phyloP scores from a whole-genome alignment of 108 stramenopile species.

The Pseudonitzschia multiseries region DNA sequence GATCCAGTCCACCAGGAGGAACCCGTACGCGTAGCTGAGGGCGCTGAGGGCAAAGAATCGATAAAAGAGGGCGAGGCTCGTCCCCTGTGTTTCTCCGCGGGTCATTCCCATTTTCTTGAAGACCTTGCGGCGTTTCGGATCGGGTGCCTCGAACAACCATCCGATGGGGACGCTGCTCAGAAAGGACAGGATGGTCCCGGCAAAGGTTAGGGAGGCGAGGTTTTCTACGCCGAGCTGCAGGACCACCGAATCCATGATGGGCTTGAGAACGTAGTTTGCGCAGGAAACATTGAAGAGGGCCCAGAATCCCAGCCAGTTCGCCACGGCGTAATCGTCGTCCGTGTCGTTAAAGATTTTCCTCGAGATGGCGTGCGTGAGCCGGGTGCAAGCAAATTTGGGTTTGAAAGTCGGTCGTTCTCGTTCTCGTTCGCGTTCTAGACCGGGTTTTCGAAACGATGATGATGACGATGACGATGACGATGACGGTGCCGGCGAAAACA shows the following conservation, averaged over 20 bases:
- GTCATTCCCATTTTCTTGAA: constrained; percentile 88
- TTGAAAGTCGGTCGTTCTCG: constrained; percentile 15
- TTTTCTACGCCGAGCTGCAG: constrained; percentile 76
- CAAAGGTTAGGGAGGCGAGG: constrained; percentile 76
- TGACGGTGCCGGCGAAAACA: too few species aligned
- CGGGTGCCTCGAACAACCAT: constrained; percentile 91
- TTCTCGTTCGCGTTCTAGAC: too few species aligned
- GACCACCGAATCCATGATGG: constrained; percentile 87
- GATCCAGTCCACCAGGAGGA: constrained; percentile 30
- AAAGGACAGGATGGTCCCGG: constrained; percentile 72
- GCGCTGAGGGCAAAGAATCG: constrained; percentile 73
- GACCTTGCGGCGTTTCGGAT: constrained; percentile 67
- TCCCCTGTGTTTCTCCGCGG: constrained; percentile 87
- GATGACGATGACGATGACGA: background rate
- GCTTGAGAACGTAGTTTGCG: constrained; percentile 71
- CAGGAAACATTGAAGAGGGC: constrained; percentile 68
- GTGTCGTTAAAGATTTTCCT: constrained; percentile 18
- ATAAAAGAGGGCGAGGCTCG: constrained; percentile 81
- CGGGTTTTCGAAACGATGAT: background rate
- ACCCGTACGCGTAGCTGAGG: constrained; percentile 71
- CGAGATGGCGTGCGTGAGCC: constrained; percentile 25
- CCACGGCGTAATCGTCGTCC: constrained; percentile 32
- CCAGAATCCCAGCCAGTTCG: constrained; percentile 74
- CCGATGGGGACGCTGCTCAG: constrained; percentile 79
- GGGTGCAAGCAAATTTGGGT: constrained; percentile 30